Base-by-base conservation (phyloP, 805 yeast genomes). In the Tetrapisispora iriomotensis region DNA sequence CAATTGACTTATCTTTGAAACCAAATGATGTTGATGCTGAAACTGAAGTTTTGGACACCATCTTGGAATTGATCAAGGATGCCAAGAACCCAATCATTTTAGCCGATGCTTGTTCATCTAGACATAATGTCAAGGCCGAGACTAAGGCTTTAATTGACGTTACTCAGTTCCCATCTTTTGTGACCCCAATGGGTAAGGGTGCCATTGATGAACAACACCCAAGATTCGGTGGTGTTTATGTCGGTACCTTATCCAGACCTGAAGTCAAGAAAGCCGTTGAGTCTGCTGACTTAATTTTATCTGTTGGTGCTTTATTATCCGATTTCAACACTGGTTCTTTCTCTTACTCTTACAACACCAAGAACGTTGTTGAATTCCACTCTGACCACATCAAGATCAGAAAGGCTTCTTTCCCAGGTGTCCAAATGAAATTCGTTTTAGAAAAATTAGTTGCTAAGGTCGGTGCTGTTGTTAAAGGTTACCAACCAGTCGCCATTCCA, bases 301-400 rank as follows among this genome's bases (percentile, higher is more conserved):
- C 90, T 25, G 72, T 83, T 50, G 95, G 95, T 62, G 88, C 87
- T 37, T 66, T 84, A 58, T 67, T 84, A 56, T 82, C 92, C 37
- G 95, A 84, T 64, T 85, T 81, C 76, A 84, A 84, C 72, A 84
- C 95, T 36, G 94, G 94, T 58, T 81, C 94, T 17, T 80, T 80
- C 70, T 76, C 86, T 27, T 80, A 80, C 66, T 72, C 79, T 41
- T 79, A 79, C 68, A 72, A 75, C 62, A 80, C 88, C 51, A 76
- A 73, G 62, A 79, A 80, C 66, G 73, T 80, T 54, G 74, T 80
- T 48, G 88, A 80, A 66, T 78, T 80, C 74, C 88, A 80, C 65
- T 79, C 87, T 15, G 82, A 80, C 65, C 70, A 76, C 67, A 75
- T 77, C 58, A 79, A 79, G 66, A 75, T 79, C 59, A 75, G 70